A percentile compares a stretch with the other conserved stretches of the same genome.
Evolutionary conservation across 352 stramenopile genomes (phyloP).

Genomic region (Globisporangium canariense): DNA sequence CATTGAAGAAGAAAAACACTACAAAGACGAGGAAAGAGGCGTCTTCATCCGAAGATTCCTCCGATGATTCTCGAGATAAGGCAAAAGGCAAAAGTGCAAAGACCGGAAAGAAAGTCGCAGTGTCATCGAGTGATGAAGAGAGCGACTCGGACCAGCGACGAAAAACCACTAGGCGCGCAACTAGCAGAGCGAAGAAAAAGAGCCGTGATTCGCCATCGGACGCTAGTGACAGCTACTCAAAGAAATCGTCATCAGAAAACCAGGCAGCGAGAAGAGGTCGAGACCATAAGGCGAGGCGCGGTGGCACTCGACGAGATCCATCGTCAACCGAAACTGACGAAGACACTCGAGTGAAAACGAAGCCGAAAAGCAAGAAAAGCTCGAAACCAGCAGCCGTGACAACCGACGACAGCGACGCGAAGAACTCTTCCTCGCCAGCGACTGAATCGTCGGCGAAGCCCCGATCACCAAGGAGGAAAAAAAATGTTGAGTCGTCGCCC

Average conservation of each 20-base stretch:
- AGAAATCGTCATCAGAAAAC: conserved; percentile 2
- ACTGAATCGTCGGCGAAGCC: neutral
- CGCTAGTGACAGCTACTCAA: neutral
- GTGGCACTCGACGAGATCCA: neutral
- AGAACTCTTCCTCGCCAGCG: conserved; percentile 1
- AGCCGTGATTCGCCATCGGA: neutral
- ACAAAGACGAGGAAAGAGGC: conserved; percentile 1
- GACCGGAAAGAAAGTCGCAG: neutral
- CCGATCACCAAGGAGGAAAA: neutral
- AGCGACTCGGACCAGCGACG: neutral
- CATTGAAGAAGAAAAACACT: conserved; percentile 9
- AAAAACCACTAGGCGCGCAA: neutral
- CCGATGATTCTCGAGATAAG: neutral
- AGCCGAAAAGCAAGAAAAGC: neutral
- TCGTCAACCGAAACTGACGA: conserved; percentile 16
- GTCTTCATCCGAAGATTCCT: conserved; percentile 19
- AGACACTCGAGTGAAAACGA: neutral
- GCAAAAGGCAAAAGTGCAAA: conserved; percentile 7
- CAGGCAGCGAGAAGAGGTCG: neutral
- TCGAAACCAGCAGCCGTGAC: conserved; percentile 4
- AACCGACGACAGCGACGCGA: conserved; percentile 10
- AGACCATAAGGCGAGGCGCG: conserved; percentile 1
- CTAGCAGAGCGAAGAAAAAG: neutral
- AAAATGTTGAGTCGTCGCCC: neutral
- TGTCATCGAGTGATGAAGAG: neutral